phyloP scores from a whole-genome alignment of 148 eudicot genomes.

The Cornus florida region DNA sequence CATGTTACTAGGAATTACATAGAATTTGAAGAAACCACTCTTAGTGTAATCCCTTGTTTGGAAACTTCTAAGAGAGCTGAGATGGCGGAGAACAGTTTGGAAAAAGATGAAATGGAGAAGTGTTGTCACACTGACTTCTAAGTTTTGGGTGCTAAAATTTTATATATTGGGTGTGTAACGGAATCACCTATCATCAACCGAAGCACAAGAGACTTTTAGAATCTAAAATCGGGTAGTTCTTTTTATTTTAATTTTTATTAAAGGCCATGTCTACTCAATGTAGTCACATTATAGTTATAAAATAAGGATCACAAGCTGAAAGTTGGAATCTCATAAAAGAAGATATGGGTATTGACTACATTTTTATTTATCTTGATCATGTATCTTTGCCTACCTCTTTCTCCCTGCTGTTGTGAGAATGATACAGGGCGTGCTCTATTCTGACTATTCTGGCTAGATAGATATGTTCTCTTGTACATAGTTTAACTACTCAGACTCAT shows the following conservation, averaged over 20 bases:
- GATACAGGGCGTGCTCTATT: background rate
- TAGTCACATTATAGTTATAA: background rate
- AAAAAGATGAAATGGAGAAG: background rate
- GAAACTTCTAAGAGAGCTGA: background rate
- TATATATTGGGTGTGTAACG: background rate
- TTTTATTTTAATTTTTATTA: background rate
- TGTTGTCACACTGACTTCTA: background rate
- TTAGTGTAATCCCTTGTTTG: too few relatives aligned
- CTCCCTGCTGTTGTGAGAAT: background rate
- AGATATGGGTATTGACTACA: background rate
- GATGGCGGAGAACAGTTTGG: background rate
- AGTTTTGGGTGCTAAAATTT: background rate
- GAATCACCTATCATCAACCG: background rate
- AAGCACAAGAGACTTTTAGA: background rate
- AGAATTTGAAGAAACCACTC: background rate
- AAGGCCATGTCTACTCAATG: background rate
- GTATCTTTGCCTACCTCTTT: too few relatives aligned
- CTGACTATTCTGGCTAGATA: background rate
- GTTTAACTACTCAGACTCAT: background rate
- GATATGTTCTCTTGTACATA: background rate
- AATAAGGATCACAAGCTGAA: background rate
- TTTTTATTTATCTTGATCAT: background rate
- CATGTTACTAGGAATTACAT: background rate
- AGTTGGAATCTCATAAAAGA: background rate
- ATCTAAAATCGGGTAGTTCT: background rate